Evolutionary conservation across 2,329 filamentous ascomycete species (phyloP), one percentile per base, ranked within the genome.

Genomic region (Hypoxylon rubiginosum): DNA sequence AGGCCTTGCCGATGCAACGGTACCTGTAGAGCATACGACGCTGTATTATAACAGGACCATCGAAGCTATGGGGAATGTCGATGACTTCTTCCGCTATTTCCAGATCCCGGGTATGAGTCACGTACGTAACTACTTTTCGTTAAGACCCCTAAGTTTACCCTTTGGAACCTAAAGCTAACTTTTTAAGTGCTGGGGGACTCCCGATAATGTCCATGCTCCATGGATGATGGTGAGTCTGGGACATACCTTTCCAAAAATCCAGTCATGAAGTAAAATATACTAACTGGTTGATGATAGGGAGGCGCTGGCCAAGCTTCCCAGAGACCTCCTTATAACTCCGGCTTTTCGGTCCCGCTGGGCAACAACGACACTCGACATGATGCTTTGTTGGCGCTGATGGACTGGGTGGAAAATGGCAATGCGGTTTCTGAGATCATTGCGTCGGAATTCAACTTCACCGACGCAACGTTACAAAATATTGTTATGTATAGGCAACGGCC

Each of bases 31-130:
- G 30, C 72, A 73, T 41, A 74, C 74, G 5, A 73, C 66, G 9
- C 53, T 71, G 21, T 76, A 74, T 48, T 78, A 76, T 54, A 63
- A 76, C 43, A 56, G 66, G 17, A 76, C 73, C 1, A 32, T 68
- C 6, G 69, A 70, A 32, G 69, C 67, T 1, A 74, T 75, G 66
- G 74, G 74, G n/a, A 64, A 69, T 8, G 79, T 82, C 36, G 83
- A 82, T 4, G 80, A 82, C 17, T 82, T 83, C 72, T 87, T 82
- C 75, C 68, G 74, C 4, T 79, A 83, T 68, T 84, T 84, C 72
- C 75, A 76, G 6, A 79, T 84, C 43, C 80, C 81, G 8, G 82
- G 82, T 0, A 83, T 84, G 81, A 72, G 62, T 0, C 82, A 84
- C 70, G 21, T 24, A 24, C 21, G 21, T 24, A 24, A 24, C 21